Evolutionary conservation across 192 early-diverging fungal species (phyloP), one percentile per base, ranked within the genome.

Genomic region (Lunasporangiospora selenospora): DNA sequence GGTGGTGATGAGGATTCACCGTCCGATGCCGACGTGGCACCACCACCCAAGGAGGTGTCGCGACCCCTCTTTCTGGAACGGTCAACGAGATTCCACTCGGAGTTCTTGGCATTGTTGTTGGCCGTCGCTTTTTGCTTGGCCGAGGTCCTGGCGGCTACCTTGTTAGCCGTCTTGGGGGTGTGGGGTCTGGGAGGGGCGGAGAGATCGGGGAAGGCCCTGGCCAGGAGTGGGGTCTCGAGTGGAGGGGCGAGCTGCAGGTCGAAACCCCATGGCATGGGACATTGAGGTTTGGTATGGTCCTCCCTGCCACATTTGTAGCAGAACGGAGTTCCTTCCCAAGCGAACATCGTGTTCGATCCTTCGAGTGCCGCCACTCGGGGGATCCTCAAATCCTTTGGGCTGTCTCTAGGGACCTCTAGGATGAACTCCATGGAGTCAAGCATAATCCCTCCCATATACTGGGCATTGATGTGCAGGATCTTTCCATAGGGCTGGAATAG

Each of bases 401-500:
- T 3, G 7, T 3, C 4, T 4, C 10, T 3, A 23, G 27, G 49
- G 3, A 51, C 11, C 32, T 51, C 49, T 11, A 51, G 0, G 1
- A 21, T 21, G 11, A 51, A 51, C 9, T 51, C 19, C 2, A 21
- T 21, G 18, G 32, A 19, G 6, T 6, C 18, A 18, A 36, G n/a
- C 3, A 0, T 1, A 7, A 11, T 1, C 4, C 6, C 1, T 0
- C 5, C 12, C 0, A 27, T 18, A 4, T 16, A 0, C 0, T 33
- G 3, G 31, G 6, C 26, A 10, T 51, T 24, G 2, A 12, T 10
- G 19, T 51, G 49, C 0, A 51, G 0, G 9, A 51, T 8, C 6
- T 36, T 51, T 0, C 33, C 49, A 36, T 11, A 36, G 2, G 16
- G 1, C 0, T 30, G 18, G 9, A 51, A 51, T 2, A 51, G 9